phyloP scores from a whole-genome alignment of 192 early-diverging fungal species.

The Linnemannia elongata region DNA sequence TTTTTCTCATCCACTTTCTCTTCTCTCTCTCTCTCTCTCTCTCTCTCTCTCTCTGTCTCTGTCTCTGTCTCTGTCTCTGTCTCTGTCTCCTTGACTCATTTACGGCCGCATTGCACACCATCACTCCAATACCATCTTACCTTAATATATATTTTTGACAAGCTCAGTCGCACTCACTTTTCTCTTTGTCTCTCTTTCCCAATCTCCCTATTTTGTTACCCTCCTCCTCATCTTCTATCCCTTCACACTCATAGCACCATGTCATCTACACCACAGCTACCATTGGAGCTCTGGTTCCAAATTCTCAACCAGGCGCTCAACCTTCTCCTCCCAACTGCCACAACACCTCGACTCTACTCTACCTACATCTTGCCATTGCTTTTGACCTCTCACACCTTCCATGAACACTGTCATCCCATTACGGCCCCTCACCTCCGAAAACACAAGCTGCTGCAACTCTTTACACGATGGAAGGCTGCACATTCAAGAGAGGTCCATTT shows the following conservation, averaged over 20 bases:
- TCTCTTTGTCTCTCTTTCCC: not conserved
- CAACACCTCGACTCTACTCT: constrained; percentile 40
- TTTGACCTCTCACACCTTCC: constrained; percentile 45
- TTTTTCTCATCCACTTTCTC: not conserved
- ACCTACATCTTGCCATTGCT: constrained; percentile 44
- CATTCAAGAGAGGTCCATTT: constrained; percentile 55
- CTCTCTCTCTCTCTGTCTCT: not conserved
- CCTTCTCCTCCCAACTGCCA: constrained; percentile 34
- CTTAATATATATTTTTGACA: constrained; percentile 2
- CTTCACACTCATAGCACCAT: not conserved
- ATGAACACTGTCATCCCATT: constrained; percentile 48
- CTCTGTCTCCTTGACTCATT: not conserved
- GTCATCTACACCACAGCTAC: constrained; percentile 25
- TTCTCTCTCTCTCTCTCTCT: not conserved
- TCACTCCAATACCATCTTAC: not conserved
- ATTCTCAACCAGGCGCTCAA: constrained; percentile 50
- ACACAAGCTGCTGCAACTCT: constrained; percentile 41
- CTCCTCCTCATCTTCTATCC: not conserved
- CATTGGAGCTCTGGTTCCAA: constrained; percentile 51
- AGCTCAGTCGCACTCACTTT: not conserved
- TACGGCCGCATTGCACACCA: not conserved
- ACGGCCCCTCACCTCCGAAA: constrained; percentile 50
- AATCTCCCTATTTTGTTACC: too few relatives aligned
- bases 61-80: not conserved
- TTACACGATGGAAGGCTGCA: constrained; percentile 52